Conservation (phyloP, 1,139 yeast genomes). For the Pichia sp. region DNA sequence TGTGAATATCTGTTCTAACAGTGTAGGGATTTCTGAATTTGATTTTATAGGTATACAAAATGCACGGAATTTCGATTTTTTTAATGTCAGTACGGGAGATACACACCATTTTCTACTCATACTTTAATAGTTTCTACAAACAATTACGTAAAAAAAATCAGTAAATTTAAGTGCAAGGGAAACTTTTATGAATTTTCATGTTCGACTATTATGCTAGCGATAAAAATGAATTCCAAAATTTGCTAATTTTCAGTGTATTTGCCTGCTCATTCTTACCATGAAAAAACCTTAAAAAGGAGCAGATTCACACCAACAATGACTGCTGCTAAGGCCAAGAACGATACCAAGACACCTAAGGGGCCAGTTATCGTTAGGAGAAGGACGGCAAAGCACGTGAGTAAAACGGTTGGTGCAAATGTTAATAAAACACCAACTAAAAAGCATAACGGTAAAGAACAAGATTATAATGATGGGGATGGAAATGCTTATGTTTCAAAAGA, state of each 20-base stretch:
- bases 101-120: slow-evolving; percentile 29
- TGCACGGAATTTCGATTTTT: slow-evolving; percentile 61
- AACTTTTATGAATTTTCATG: no score
- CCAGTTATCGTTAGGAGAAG: neutral
- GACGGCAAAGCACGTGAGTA: neutral
- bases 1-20: slow-evolving; percentile 35
- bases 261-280: no score
- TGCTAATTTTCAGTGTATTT: neutral
- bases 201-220: no score
- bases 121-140: no score
- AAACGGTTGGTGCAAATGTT: neutral
- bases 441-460: neutral
- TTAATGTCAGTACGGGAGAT: slow-evolving; percentile 35
- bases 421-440: neutral
- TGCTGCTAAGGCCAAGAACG: neutral
- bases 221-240: no score
- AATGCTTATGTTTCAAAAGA: neutral
- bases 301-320: neutral
- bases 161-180: no score
- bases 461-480: neutral
- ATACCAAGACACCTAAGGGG: slow-evolving; percentile 1
- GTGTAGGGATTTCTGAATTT: slow-evolving; percentile 35
- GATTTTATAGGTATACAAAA: slow-evolving; percentile 38
- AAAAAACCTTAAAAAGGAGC: no score
- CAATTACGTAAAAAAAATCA: no score